Evolutionary conservation across 352 stramenopile species (phyloP), one percentile per base, ranked within the genome.

Genomic region (Phytophthora parvispora): DNA sequence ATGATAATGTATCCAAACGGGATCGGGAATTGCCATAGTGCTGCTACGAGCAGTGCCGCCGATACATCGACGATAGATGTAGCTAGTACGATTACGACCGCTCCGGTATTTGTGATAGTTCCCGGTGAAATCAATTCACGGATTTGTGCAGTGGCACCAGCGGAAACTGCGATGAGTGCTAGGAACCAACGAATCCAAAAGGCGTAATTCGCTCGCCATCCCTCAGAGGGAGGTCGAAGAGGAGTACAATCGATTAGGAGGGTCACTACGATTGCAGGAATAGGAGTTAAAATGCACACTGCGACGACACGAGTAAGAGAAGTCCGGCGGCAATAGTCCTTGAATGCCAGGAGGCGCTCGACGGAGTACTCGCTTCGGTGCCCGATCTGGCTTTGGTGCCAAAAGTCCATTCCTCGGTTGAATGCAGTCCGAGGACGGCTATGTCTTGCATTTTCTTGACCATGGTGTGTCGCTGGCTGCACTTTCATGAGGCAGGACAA

Each of bases 171-270:
- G 7, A 64, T 36, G 4, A 22, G 31, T 4, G 52, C 63, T 38
- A 68, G 28, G 10, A 64, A 51, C n/a, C 52, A 51, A 6, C 68
- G 63, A 32, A 75, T 48, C 47, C 38, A 80, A n/a, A 72, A 57
- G 8, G 43, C 57, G 28, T 61, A 64, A 32, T 78, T 80, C 0
- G 48, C 60, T 49, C 49, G 32, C 56, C 63, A 74, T 10, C 64
- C 64, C 4, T 50, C 58, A 4, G 20, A 25, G 3, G 57, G 72
- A 32, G 52, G 40, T 15, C 18, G 27, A 1, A 80, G 64, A 9
- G 72, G 72, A 2, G 69, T 66, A 5, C 50, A 62, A 20, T 80
- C 68, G 13, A 77, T 25, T 6, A 63, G 18, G 18, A 75, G 42
- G 0, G 60, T 29, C 1, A 66, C 7, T 16, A 50, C 3, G 10